Conservation (phyloP, 1,139 yeast species). For the Arxiozyma slooffiae region DNA sequence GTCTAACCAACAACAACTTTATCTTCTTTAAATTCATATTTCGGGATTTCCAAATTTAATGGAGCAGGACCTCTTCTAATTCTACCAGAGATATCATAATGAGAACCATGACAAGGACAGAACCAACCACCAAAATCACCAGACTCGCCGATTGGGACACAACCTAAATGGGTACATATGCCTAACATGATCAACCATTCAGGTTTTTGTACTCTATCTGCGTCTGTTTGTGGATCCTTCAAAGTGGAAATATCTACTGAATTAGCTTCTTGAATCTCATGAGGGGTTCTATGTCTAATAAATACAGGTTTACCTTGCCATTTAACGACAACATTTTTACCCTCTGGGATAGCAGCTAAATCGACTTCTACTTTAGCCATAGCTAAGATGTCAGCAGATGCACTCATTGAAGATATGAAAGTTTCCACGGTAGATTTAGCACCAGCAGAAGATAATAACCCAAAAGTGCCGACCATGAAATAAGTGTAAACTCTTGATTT, state of each 20-base stretch:
- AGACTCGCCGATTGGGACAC: conserved; percentile 99
- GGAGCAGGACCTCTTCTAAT: conserved; percentile 99
- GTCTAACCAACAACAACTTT: conserved; percentile 71
- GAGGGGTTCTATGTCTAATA: conserved; percentile 95
- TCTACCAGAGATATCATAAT: conserved; percentile 99
- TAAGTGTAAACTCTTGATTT: conserved; percentile 80
- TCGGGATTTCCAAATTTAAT: conserved; percentile 92
- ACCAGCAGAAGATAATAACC: conserved; percentile 88
- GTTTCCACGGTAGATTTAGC: conserved; percentile 97
- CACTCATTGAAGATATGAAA: conserved; percentile 87
- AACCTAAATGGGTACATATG: conserved; percentile 98
- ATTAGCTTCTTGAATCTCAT: conserved; percentile 93
- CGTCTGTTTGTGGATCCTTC: conserved; percentile 91
- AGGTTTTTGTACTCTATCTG: conserved; percentile 92
- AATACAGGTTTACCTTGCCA: conserved; percentile 99
- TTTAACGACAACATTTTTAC: conserved; percentile 95
- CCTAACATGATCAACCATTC: conserved; percentile 99
- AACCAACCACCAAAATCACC: conserved; percentile 99
- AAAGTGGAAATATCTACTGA: conserved; percentile 58
- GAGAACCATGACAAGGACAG: conserved; percentile 99
- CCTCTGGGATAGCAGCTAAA: conserved; percentile 88
- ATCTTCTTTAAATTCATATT: conserved; percentile 72
- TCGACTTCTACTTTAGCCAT: conserved; percentile 99
- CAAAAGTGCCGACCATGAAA: conserved; percentile 97
- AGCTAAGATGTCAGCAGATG: conserved; percentile 97